phyloP scores from a whole-genome alignment of 108 stramenopile genomes.

The Cylindrotheca fusiformis region DNA sequence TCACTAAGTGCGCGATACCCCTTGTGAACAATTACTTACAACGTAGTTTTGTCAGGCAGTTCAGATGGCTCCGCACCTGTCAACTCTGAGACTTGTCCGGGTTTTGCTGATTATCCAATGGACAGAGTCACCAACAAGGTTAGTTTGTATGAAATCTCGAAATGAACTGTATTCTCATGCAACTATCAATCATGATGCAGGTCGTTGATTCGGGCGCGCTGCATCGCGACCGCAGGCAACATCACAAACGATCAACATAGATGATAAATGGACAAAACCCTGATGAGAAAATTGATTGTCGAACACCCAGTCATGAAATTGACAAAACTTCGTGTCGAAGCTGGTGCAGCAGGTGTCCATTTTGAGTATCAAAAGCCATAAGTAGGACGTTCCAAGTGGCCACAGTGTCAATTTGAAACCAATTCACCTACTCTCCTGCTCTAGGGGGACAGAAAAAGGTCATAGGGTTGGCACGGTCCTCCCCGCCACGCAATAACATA shows the following conservation, averaged over 20 bases:
- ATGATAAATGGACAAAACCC: slow-evolving; percentile 58
- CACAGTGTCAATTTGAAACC: background rate
- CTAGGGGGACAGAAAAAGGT: too few relatives aligned
- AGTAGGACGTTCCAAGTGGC: too few relatives aligned
- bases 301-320: slow-evolving; percentile 97
- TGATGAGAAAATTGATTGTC: slow-evolving; percentile 81
- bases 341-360: slow-evolving; percentile 89
- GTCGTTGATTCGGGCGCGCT: slow-evolving; percentile 92
- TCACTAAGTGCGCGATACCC: too few relatives aligned
- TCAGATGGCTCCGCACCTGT: slow-evolving; percentile 94
- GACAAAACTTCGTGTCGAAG: slow-evolving; percentile 91
- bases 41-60: too few relatives aligned
- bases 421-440: too few relatives aligned
- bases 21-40: too few relatives aligned
- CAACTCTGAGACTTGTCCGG: slow-evolving; percentile 92
- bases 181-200: too few relatives aligned
- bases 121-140: slow-evolving; percentile 90
- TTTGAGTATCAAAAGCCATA: slow-evolving; percentile 88
- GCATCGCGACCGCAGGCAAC: slow-evolving; percentile 91
- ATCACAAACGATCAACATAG: slow-evolving; percentile 70
- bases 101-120: slow-evolving; percentile 82
- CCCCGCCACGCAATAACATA: slow-evolving; percentile 92
- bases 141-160: too few relatives aligned
- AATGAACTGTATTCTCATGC: too few relatives aligned
- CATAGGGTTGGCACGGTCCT: slow-evolving; percentile 95